These are phyloP conservation scores for Xylaria sp. DNA, from an alignment of 2,329 filamentous ascomycete genomes.

Conservation along the genomic window DNA sequence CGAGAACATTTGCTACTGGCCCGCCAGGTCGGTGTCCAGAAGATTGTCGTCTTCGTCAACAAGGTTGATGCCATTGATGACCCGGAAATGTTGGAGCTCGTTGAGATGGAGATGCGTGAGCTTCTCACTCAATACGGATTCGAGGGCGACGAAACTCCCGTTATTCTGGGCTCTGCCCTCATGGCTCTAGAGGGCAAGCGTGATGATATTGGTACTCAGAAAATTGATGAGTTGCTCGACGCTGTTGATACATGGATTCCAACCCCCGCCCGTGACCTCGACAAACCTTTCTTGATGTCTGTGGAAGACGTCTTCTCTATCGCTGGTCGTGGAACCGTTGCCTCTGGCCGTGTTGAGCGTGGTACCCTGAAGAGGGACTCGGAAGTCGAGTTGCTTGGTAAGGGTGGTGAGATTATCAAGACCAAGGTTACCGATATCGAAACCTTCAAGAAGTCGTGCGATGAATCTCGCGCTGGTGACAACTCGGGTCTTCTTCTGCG, in stretches of 20 bases:
- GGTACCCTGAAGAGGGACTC: constrained; percentile 92
- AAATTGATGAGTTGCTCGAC: constrained; percentile 91
- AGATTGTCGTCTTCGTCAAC: constrained; percentile 99
- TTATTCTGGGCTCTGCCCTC: constrained; percentile 95
- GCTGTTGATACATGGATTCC: constrained; percentile 97
- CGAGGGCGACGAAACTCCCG: constrained; percentile 97
- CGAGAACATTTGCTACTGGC: constrained; percentile 97
- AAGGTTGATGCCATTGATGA: constrained; percentile 98
- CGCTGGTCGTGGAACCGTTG: constrained; percentile 93
- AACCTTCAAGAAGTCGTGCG: constrained; percentile 99
- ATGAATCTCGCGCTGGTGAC: constrained; percentile 94
- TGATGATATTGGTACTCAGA: constrained; percentile 85
- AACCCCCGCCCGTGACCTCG: constrained; percentile 89
- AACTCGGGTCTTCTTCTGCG: constrained; percentile 98
- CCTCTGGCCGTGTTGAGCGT: constrained; percentile 96
- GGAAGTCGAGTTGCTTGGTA: constrained; percentile 95
- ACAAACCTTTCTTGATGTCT: constrained; percentile 99
- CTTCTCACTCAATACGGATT: constrained; percentile 93
- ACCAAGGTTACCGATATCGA: constrained; percentile 99
- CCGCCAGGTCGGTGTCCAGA: constrained; percentile 97
- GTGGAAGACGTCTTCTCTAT: constrained; percentile 95
- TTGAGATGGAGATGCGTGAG: constrained; percentile 99
- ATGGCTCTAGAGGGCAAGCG: constrained; percentile 90
- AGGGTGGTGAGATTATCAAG: constrained; percentile 84
- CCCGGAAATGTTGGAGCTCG: constrained; percentile 99